Conservation (phyloP, 2,329 filamentous ascomycete genomes). For the Fusarium robinianum region DNA sequence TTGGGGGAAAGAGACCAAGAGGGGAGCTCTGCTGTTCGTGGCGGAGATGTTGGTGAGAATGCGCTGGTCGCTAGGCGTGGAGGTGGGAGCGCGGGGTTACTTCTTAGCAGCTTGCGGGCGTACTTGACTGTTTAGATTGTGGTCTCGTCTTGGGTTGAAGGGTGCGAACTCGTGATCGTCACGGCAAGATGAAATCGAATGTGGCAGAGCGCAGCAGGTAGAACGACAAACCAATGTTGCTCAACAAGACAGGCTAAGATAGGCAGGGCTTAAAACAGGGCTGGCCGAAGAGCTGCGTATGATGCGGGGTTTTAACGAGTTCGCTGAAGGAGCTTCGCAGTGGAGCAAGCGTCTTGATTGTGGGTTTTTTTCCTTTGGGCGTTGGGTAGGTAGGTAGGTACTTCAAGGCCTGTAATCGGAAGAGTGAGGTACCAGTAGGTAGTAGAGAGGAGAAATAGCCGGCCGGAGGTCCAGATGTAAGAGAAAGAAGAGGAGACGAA, state of each 20-base stretch:
- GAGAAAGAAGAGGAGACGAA: conserved; percentile 10
- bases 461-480: conserved; percentile 9
- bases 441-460: conserved; percentile 14
- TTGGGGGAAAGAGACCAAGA: conserved; percentile 6
- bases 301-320: conserved; percentile 35
- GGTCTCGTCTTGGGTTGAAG: no score
- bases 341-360: conserved; percentile 23
- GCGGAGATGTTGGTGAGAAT: conserved; percentile 6
- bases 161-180: conserved; percentile 29
- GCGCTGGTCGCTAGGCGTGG: background rate
- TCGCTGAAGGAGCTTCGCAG: conserved; percentile 21
- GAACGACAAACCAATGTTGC: conserved; percentile 1
- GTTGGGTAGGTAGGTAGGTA: no score
- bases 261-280: conserved; percentile 25
- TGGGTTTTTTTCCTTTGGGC: conserved; percentile 19
- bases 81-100: conserved; percentile 1
- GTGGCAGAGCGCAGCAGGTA: conserved; percentile 27
- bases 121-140: conserved; percentile 12
- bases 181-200: conserved; percentile 9
- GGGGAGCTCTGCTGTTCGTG: conserved; percentile 11
- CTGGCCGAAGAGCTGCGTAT: conserved; percentile 15
- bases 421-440: no score
- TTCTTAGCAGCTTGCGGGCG: conserved; percentile 7
- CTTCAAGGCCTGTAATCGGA: no score
- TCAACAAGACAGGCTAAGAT: conserved; percentile 11